These are phyloP conservation scores for Fragilaria radians DNA, from an alignment of 108 stramenopile genomes.

Conservation along the genomic window DNA sequence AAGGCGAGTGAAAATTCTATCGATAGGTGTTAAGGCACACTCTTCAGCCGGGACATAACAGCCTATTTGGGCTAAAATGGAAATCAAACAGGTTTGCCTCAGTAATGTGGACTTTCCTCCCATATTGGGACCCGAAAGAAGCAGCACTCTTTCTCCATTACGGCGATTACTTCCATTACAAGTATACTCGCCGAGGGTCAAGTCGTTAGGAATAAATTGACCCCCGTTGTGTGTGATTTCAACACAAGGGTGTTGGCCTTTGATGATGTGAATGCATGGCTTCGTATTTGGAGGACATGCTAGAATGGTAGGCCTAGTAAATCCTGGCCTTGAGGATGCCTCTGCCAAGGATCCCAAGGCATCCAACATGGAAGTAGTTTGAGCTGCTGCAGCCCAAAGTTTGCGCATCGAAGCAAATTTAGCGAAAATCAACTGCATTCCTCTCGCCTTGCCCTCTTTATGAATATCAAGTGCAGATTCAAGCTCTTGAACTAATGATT, in stretches of 20 bases:
- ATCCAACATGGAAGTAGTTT: slow-evolving; percentile 89
- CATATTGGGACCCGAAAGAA: slow-evolving; percentile 98
- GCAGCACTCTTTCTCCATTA: slow-evolving; percentile 54
- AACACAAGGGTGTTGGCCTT: slow-evolving; percentile 95
- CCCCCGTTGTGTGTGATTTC: slow-evolving; percentile 62
- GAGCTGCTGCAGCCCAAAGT: slow-evolving; percentile 84
- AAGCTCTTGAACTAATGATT: slow-evolving; percentile 66
- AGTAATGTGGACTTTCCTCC: slow-evolving; percentile 95
- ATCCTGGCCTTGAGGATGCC: slow-evolving; percentile 73
- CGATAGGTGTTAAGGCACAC: slow-evolving; percentile 88
- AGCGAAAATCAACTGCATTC: slow-evolving; percentile 92
- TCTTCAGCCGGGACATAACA: slow-evolving; percentile 96
- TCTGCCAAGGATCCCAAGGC: slow-evolving; percentile 89
- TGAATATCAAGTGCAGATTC: slow-evolving; percentile 76
- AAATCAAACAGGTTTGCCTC: slow-evolving; percentile 94
- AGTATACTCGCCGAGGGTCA: slow-evolving; percentile 58
- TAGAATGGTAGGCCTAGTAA: slow-evolving; percentile 60
- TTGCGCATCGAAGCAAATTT: slow-evolving; percentile 85
- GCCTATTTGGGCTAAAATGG: slow-evolving; percentile 97
- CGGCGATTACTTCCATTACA: slow-evolving; percentile 11
- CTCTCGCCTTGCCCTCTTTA: slow-evolving; percentile 78
- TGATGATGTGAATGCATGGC: slow-evolving; percentile 63
- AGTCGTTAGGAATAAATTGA: slow-evolving; percentile 95
- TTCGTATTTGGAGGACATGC: slow-evolving; percentile 44
- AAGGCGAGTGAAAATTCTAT: slow-evolving; percentile 97